Evolutionary conservation across 1,139 yeast species (phyloP).

Genomic region (Chernovozyma sophiae-reginae): DNA sequence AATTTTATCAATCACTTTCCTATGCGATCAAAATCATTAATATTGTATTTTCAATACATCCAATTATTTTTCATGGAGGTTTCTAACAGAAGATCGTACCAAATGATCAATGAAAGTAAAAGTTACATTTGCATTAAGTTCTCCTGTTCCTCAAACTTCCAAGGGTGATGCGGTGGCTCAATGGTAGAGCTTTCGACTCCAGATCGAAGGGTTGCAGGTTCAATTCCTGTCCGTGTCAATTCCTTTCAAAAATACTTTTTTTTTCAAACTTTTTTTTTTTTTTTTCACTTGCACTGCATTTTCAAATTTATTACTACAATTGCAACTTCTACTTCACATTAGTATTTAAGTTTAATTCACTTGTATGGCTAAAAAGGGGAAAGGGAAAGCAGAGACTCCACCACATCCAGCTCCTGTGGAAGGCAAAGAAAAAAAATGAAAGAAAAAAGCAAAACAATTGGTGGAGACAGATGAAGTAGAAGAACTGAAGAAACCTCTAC

Average conservation of each 20-base stretch:
- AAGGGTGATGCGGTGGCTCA: conserved; percentile 81
- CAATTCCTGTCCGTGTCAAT: conserved; percentile 34
- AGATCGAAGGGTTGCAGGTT: conserved; percentile 38
- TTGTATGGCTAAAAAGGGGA: conserved; percentile 10
- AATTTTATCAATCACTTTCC: no score
- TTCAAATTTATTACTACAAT: not conserved
- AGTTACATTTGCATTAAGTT: no score
- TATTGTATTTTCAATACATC: no score
- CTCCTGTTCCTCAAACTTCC: no score
- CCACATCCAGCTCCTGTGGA: conserved; percentile 8
- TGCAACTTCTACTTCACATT: no score
- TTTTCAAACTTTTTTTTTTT: conserved; percentile 10
- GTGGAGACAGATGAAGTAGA: conserved; percentile 5
- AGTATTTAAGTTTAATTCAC: no score
- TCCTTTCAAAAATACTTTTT: no score
- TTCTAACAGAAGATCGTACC: not conserved
- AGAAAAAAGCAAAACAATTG: conserved; percentile 4
- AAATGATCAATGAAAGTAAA: no score
- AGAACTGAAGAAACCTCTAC: conserved; percentile 29
- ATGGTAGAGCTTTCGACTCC: conserved; percentile 93
- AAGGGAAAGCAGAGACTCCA: conserved; percentile 5
- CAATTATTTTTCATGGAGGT: not conserved
- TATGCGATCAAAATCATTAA: no score
- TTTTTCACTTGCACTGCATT: conserved; percentile 1
- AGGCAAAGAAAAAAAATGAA: conserved; percentile 7